These are phyloP conservation scores for Knufia fluminis DNA, from an alignment of 2,329 filamentous ascomycete species.

Conservation along the genomic window DNA sequence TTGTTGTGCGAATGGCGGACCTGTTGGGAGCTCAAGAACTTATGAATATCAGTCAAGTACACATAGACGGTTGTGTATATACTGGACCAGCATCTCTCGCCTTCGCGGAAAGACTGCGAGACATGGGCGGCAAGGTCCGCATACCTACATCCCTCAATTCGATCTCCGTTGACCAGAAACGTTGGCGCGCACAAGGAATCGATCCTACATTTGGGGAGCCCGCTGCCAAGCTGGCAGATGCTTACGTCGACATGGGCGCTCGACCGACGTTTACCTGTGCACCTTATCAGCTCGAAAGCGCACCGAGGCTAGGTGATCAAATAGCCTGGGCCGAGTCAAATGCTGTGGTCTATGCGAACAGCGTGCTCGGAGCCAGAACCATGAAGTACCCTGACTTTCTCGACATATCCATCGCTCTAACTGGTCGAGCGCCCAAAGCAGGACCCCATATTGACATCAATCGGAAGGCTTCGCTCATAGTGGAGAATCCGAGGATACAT, in stretches of 20 bases:
- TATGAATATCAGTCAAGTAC: slow-evolving; percentile 33
- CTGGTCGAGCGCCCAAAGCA: slow-evolving; percentile 29
- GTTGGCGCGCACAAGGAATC: slow-evolving; percentile 33
- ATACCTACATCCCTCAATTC: slow-evolving; percentile 37
- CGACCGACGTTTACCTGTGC: slow-evolving; percentile 37
- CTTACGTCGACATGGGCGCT: slow-evolving; percentile 35
- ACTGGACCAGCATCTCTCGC: slow-evolving; percentile 32
- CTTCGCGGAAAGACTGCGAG: slow-evolving; percentile 30
- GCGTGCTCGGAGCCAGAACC: slow-evolving; percentile 37
- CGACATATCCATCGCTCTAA: slow-evolving; percentile 37
- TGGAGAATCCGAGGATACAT: background rate
- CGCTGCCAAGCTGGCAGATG: slow-evolving; percentile 29
- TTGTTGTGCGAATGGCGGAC: slow-evolving; percentile 31
- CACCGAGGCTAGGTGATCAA: slow-evolving; percentile 31
- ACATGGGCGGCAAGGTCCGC: slow-evolving; percentile 29
- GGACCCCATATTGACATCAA: slow-evolving; percentile 25
- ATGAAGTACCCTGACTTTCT: slow-evolving; percentile 40
- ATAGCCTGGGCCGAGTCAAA: slow-evolving; percentile 40
- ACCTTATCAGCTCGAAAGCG: slow-evolving; percentile 33
- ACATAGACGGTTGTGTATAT: slow-evolving; percentile 39
- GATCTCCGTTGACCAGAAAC: slow-evolving; percentile 35
- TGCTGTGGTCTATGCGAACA: slow-evolving; percentile 40
- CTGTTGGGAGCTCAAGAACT: slow-evolving; percentile 29
- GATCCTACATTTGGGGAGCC: slow-evolving; percentile 25
- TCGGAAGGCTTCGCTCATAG: slow-evolving; percentile 14